Conservation (phyloP, 2,329 filamentous ascomycete genomes). For the Colletotrichum godetiae region DNA sequence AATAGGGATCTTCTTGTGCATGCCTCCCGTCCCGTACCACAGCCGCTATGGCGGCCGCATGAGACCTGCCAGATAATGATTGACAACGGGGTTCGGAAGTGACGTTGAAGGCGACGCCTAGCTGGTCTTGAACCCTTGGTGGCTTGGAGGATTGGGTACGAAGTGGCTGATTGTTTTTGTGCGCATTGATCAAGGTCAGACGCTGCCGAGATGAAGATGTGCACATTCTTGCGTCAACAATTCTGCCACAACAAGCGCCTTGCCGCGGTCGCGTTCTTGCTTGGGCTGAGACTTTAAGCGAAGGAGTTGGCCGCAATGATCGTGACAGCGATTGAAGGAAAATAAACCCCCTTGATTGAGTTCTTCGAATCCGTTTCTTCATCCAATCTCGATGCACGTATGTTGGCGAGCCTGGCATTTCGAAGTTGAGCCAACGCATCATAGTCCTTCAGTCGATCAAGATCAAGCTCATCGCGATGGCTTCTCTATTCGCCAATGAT, state of each 20-base stretch:
- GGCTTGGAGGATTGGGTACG: constrained; percentile 13
- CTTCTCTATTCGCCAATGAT: constrained; percentile 62
- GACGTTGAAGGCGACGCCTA: constrained; percentile 25
- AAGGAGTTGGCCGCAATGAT: background rate
- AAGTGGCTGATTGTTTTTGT: constrained; percentile 3
- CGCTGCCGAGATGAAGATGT: constrained; percentile 30
- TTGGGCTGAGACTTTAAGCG: background rate
- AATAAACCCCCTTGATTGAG: background rate
- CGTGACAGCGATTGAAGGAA: background rate
- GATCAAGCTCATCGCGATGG: background rate
- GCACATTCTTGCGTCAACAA: constrained; percentile 27
- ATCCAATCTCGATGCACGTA: constrained; percentile 19
- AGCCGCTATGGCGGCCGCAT: constrained; percentile 5
- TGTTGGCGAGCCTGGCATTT: background rate
- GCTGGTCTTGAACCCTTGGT: constrained; percentile 21
- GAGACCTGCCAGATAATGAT: constrained; percentile 31
- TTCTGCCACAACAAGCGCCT: constrained; percentile 12
- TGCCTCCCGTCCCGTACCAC: constrained; percentile 9
- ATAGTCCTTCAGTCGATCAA: constrained; percentile 10
- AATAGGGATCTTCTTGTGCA: background rate
- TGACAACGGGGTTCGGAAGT: constrained; percentile 20
- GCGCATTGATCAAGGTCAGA: constrained; percentile 27
- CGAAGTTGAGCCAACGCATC: background rate
- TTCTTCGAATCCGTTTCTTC: background rate
- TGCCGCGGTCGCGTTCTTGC: constrained; percentile 2